A percentile compares a stretch with the other conserved stretches of the same genome.
Evolutionary conservation across 768 basidiomycete genomes (phyloP).

Genomic region (Podaxis sp.): DNA sequence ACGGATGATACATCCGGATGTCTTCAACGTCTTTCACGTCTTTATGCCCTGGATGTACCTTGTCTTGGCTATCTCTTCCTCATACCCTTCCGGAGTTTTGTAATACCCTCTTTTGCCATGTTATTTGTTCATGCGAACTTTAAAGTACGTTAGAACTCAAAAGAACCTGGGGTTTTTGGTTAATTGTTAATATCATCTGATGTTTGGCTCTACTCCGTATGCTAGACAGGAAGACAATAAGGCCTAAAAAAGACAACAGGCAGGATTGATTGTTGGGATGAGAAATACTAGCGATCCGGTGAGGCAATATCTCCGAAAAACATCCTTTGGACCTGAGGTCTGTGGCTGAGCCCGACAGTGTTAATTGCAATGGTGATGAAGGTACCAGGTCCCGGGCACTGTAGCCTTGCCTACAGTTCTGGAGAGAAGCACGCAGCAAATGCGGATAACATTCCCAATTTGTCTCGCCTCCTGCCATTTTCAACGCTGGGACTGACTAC

Average conservation of each 20-base stretch:
- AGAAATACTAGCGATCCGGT: neutral
- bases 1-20: neutral
- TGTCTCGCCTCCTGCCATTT: neutral
- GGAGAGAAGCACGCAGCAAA: neutral
- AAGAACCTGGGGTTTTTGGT: slow-evolving; percentile 47
- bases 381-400: neutral
- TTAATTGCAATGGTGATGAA: neutral
- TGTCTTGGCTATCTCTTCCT: neutral
- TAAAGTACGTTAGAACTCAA: slow-evolving; percentile 45
- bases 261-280: neutral
- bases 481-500: neutral
- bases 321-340: neutral
- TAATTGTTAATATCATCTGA: slow-evolving; percentile 54
- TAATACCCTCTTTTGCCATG: neutral
- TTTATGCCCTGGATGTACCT: neutral
- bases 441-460: neutral
- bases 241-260: neutral
- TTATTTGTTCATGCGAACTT: neutral
- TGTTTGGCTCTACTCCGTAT: neutral
- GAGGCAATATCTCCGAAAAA: neutral
- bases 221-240: neutral
- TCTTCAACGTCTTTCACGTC: neutral
- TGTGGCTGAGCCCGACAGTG: neutral
- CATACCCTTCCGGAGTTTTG: neutral
- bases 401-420: neutral